Evolutionary conservation across 768 basidiomycete genomes (phyloP), one percentile per base, ranked within the genome.

Genomic region (Tephrocybe sp.): DNA sequence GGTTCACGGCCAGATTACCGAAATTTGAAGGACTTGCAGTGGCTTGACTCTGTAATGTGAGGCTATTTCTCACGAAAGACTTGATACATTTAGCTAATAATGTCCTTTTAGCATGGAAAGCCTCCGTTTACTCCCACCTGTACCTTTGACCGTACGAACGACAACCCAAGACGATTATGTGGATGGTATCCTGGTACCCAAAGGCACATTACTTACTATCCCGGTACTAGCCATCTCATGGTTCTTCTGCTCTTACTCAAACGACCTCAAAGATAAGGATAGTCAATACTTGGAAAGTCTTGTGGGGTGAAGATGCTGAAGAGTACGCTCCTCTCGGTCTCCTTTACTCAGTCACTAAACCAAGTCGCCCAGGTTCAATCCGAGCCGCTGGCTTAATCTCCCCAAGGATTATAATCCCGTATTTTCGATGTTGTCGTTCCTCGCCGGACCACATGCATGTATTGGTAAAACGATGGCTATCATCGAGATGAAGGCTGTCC

Each of bases 271-370:
- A 80, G 77, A 78, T 79, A 43, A 71, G 75, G 31, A 72, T 72
- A 4, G 64, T 78, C 43, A 81, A 81, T 55, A 78, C 76, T 0
- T 76, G 72, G 69, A 73, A 72, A 49, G 70, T 65, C 9, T 53
- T 76, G 12, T 81, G 77, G 78, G 78, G 78, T 5, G 69, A 71
- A 36, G 75, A 81, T 50, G 77, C 77, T 4, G 75, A 77, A 53
- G 74, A 75, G 73, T 76, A 60, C 20, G 66, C 54, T 30, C 32
- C 34, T 48, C 38, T 32, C 11, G 9, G 22, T 44, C 26, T 34
- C 46, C 4, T 17, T 26, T 22, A 10, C 8, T 41, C 14, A 6
- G 3, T 11, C 7, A 45, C 22, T 51, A 35, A 52, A 26, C 12
- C 12, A 14, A 20, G 35, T 20, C 38, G 19, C 1, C 16, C 43